These are phyloP conservation scores for Auricularia sp. DNA, from an alignment of 768 basidiomycete species.

Conservation along the genomic window DNA sequence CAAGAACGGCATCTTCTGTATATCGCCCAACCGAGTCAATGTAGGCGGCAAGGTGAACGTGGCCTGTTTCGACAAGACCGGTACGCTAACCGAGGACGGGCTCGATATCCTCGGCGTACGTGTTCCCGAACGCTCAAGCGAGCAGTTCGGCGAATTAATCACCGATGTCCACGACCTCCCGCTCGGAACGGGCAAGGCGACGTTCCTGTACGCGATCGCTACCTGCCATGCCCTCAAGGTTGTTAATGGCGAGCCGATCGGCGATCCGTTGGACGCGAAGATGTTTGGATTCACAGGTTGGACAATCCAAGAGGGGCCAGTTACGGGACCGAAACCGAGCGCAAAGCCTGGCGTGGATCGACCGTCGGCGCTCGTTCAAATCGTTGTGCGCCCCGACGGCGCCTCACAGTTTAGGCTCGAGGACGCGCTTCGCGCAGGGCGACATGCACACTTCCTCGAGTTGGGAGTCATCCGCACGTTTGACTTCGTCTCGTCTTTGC, in stretches of 20 bases:
- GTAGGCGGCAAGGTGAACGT: slow-evolving; percentile 93
- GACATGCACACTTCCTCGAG: slow-evolving; percentile 93
- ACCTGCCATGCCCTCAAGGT: slow-evolving; percentile 95
- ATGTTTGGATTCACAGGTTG: slow-evolving; percentile 98
- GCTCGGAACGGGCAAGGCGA: slow-evolving; percentile 58
- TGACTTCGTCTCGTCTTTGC: slow-evolving; percentile 87
- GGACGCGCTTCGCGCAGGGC: slow-evolving; percentile 77
- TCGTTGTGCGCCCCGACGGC: slow-evolving; percentile 92
- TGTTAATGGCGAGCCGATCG: slow-evolving; percentile 78
- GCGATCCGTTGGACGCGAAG: slow-evolving; percentile 92
- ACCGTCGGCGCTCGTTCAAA: slow-evolving; percentile 87
- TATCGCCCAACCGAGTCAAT: slow-evolving; percentile 91
- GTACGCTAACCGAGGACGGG: slow-evolving; percentile 95
- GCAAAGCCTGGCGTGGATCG: slow-evolving; percentile 45
- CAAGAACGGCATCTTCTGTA: slow-evolving; percentile 85
- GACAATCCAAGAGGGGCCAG: slow-evolving; percentile 86
- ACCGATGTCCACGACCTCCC: slow-evolving; percentile 83
- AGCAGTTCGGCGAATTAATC: slow-evolving; percentile 83
- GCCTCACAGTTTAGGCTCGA: slow-evolving; percentile 82
- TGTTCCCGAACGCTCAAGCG: slow-evolving; percentile 61
- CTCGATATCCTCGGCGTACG: slow-evolving; percentile 94
- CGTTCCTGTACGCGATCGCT: slow-evolving; percentile 82
- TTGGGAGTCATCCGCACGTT: slow-evolving; percentile 92
- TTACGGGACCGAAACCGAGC: slow-evolving; percentile 58
- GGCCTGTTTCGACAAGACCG: slow-evolving; percentile 98